A percentile compares a stretch with the other conserved stretches of the same genome.
phyloP scores from a whole-genome alignment of 2,329 filamentous ascomycete genomes.

The Aureobasidium sp. region DNA sequence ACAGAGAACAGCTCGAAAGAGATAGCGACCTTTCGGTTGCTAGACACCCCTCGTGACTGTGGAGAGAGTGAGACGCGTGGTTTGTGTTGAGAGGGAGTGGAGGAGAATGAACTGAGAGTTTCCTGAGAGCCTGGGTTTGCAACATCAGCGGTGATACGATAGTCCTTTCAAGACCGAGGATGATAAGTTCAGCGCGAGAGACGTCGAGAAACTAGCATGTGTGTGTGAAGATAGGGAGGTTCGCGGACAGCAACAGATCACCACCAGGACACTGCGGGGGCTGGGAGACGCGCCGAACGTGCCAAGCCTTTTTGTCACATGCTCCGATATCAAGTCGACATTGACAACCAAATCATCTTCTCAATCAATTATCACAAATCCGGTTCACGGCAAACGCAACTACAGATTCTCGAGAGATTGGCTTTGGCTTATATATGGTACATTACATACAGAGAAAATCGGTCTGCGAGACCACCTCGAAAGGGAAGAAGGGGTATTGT shows the following conservation, averaged over 20 bases:
- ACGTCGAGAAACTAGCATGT: background rate
- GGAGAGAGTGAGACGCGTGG: slow-evolving; percentile 64
- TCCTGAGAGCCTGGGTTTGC: slow-evolving; percentile 1
- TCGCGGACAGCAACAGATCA: background rate
- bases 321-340: background rate
- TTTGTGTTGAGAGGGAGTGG: slow-evolving; percentile 21
- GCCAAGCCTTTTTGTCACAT: background rate
- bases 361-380: background rate
- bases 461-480: background rate
- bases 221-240: slow-evolving; percentile 5
- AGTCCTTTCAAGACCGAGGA: slow-evolving; percentile 6
- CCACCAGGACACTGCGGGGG: background rate
- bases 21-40: slow-evolving; percentile 52
- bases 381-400: background rate
- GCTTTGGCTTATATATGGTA: background rate
- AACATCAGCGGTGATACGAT: slow-evolving; percentile 10
- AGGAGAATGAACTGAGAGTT: slow-evolving; percentile 5
- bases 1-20: slow-evolving; percentile 31
- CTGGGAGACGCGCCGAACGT: slow-evolving; percentile 7
- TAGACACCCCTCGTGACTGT: slow-evolving; percentile 72
- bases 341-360: background rate
- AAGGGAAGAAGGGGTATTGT: slow-evolving; percentile 11
- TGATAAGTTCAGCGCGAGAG: background rate
- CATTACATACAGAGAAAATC: slow-evolving; percentile 3
- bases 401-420: background rate